Conservation (phyloP, 257 asterid genomes). For the Fraxinus pennsylvanica region DNA sequence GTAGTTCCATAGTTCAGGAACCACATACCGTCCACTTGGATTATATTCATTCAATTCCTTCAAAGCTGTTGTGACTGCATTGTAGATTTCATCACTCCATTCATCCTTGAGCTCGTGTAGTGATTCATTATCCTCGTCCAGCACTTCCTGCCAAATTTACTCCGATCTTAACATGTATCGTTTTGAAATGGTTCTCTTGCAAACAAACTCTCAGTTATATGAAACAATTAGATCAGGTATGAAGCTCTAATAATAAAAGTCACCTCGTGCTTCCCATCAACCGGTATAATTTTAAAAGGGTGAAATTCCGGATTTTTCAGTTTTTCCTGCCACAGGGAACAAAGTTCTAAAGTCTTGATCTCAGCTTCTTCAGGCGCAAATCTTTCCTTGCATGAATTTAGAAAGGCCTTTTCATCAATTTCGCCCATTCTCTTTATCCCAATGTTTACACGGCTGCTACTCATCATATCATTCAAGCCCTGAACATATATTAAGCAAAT, state of each 20-base stretch:
- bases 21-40: constrained; percentile 47
- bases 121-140: constrained; percentile 33
- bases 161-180: background rate
- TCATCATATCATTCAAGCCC: constrained; percentile 56
- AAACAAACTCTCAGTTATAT: background rate
- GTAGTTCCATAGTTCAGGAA: constrained; percentile 47
- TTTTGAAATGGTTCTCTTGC: background rate
- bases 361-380: constrained; percentile 58
- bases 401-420: constrained; percentile 58
- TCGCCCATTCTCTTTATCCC: constrained; percentile 88
- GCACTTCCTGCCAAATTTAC: constrained; percentile 27
- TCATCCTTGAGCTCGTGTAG: constrained; percentile 30
- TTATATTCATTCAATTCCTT: constrained; percentile 45
- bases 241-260: background rate
- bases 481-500: constrained; percentile 23
- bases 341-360: constrained; percentile 46
- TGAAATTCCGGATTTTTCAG: constrained; percentile 60
- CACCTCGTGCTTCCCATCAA: background rate
- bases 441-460: constrained; percentile 47
- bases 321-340: constrained; percentile 73
- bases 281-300: constrained; percentile 40
- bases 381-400: constrained; percentile 49
- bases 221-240: background rate
- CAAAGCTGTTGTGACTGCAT: constrained; percentile 35
- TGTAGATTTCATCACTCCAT: constrained; percentile 39